Evolutionary conservation across 495 filamentous ascomycete species (phyloP), one percentile per base, ranked within the genome.

Genomic region (Bombardia bombarda): DNA sequence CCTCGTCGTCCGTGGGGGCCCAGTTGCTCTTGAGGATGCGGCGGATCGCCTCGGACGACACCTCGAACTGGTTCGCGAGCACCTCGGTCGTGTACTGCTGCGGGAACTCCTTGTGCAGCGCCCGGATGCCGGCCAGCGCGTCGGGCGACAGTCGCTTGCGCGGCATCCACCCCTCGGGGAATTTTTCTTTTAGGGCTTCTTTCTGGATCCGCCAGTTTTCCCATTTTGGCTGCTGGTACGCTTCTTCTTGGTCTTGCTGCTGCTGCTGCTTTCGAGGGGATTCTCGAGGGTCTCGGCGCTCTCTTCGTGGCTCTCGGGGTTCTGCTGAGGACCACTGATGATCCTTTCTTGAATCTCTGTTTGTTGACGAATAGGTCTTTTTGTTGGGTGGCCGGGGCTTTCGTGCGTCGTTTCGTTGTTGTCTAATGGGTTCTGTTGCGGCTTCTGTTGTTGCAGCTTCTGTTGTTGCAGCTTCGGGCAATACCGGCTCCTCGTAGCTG

Each of bases 101-200:
- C 0, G 92, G 88, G 34, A 84, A 79, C 48, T 86, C 76, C 2
- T 72, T 62, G 56, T 94, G 77, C 18, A 98, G 69, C 22, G 81
- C 78, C 16, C 86, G 80, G 44, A 97, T 95, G 21, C 87, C 88
- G 13, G 88, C 83, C 9, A 94, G 57, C 9, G 90, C 86, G 60
- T 95, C 90, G 0, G 90, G 92, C 0, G 92, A 97, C 1, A 98
- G 77, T 43, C 79, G 80, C 65, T 93, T 97, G 20, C 70, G 70
- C 18, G 92, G 88, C 31, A 72, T 67, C 89, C 90, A 98, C 6
- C 81, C 79, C 6, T 72, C 65, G 1, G 78, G 73, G 51, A 96
- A 94, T 56, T 96, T 62, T 42, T 56, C 38, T 28, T 55, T 55
- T n/a, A 58, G 50, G 1, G 52, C 55, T 18, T 41, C 32, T 38